phyloP scores from a whole-genome alignment of 306 rosid species.

The Cyamopsis tetragonoloba region DNA sequence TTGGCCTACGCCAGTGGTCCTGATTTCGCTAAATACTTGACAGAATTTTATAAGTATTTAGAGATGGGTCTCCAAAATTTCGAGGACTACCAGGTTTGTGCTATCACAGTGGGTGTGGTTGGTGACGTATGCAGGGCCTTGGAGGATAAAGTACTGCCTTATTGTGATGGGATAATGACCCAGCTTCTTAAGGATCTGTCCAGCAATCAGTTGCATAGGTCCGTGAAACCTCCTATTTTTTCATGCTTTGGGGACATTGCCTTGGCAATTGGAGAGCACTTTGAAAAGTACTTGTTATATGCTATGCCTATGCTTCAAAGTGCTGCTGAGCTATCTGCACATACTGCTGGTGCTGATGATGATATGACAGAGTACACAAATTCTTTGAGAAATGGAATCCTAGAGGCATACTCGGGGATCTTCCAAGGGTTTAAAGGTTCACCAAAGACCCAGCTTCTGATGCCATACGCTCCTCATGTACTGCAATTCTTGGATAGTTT shows the following conservation, averaged over 20 bases:
- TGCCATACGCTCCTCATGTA: constrained; percentile 81
- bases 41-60: constrained; percentile 68
- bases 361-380: constrained; percentile 92
- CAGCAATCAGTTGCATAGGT: constrained; percentile 85
- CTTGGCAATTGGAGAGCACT: constrained; percentile 88
- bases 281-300: constrained; percentile 85
- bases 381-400: constrained; percentile 83
- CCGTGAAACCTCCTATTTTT: constrained; percentile 96
- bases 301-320: constrained; percentile 99
- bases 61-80: constrained; percentile 96
- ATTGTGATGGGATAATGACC: constrained; percentile 92
- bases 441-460: constrained; percentile 71
- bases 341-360: constrained; percentile 67
- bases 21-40: constrained; percentile 82
- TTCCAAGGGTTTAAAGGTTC: constrained; percentile 96
- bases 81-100: constrained; percentile 95
- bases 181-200: constrained; percentile 90
- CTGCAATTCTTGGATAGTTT: constrained; percentile 91
- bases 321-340: constrained; percentile 90
- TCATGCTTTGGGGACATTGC: constrained; percentile 96
- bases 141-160: constrained; percentile 80
- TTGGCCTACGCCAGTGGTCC: constrained; percentile 78
- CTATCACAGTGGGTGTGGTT: constrained; percentile 91
- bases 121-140: constrained; percentile 91
- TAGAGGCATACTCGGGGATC: constrained; percentile 93